phyloP scores from a whole-genome alignment of 176 grass and related monocot genomes.

The Olyra latifolia region DNA sequence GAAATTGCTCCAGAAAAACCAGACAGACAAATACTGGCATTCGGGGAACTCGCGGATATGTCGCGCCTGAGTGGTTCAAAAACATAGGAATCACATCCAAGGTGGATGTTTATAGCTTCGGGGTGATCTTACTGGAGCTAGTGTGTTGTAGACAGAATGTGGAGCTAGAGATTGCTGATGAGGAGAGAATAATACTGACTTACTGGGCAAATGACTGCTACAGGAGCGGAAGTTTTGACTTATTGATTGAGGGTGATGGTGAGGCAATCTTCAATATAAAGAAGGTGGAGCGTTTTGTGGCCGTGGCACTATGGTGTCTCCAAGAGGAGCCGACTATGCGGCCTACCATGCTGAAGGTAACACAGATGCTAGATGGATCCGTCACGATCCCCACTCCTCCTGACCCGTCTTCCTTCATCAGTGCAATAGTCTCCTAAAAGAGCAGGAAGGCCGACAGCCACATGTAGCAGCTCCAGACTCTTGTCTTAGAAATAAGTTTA shows the following conservation, averaged over 20 bases:
- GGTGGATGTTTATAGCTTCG: slow-evolving; percentile 50
- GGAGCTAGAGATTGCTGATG: slow-evolving; percentile 21
- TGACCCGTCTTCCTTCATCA: slow-evolving; percentile 28
- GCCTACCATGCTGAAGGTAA: slow-evolving; percentile 38
- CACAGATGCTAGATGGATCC: slow-evolving; percentile 53
- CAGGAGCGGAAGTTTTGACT: slow-evolving; percentile 34
- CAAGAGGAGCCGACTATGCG: slow-evolving; percentile 42
- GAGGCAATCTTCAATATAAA: slow-evolving; percentile 35
- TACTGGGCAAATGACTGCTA: slow-evolving; percentile 55
- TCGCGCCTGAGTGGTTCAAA: slow-evolving; percentile 60
- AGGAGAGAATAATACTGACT: slow-evolving; percentile 28
- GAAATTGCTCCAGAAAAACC: slow-evolving; percentile 40
- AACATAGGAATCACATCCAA: slow-evolving; percentile 53
- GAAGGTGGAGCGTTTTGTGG: slow-evolving; percentile 27
- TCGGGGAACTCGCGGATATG: slow-evolving; percentile 48
- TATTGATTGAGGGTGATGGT: slow-evolving; percentile 15
- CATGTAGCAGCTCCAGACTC: too few relatives aligned
- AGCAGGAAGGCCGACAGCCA: too few relatives aligned
- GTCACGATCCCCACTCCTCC: slow-evolving; percentile 26
- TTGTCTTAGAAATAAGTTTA: too few relatives aligned
- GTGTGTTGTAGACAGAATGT: slow-evolving; percentile 49
- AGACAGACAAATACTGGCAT: slow-evolving; percentile 51
- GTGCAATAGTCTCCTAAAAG: background rate
- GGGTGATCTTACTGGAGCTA: slow-evolving; percentile 58
- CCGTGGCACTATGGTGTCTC: slow-evolving; percentile 28